These are phyloP conservation scores for Anisogramma anomala DNA, from an alignment of 2,329 filamentous ascomycete genomes.

Conservation along the genomic window DNA sequence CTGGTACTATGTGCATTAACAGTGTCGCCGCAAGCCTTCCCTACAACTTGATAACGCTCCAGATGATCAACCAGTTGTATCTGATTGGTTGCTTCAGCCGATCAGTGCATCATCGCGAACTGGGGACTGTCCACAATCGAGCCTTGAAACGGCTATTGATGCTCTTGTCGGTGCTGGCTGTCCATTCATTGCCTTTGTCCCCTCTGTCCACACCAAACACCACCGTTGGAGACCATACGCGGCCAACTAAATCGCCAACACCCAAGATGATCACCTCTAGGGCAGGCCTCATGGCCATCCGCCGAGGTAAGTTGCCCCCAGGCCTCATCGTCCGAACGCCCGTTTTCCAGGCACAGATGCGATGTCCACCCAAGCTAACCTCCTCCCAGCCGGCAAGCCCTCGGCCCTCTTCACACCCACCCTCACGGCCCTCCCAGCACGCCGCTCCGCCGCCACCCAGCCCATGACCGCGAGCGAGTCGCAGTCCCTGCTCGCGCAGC, in stretches of 20 bases:
- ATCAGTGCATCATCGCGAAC: slow-evolving; percentile 17
- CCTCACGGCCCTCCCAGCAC: slow-evolving; percentile 30
- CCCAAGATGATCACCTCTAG: slow-evolving; percentile 44
- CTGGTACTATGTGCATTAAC: slow-evolving; percentile 13
- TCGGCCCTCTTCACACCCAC: slow-evolving; percentile 38
- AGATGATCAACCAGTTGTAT: slow-evolving; percentile 10
- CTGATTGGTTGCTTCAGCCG: too few relatives aligned
- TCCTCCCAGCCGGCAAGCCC: slow-evolving; percentile 27
- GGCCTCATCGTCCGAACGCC: too few relatives aligned
- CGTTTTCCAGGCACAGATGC: neutral
- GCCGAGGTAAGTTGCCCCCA: slow-evolving; percentile 39
- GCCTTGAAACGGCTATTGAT: neutral
- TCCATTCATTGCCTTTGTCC: slow-evolving; percentile 9
- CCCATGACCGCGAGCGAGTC: slow-evolving; percentile 43
- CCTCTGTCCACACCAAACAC: neutral
- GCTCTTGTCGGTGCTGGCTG: slow-evolving; percentile 7
- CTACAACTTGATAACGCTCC: too few relatives aligned
- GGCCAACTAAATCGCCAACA: slow-evolving; percentile 5
- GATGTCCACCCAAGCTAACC: neutral
- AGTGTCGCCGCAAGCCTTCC: too few relatives aligned
- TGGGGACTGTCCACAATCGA: too few relatives aligned
- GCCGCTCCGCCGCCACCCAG: slow-evolving; percentile 44
- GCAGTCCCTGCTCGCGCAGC: slow-evolving; percentile 59
- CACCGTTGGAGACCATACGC: slow-evolving; percentile 7
- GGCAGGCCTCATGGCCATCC: slow-evolving; percentile 46